Evolutionary conservation across 495 filamentous ascomycete genomes (phyloP), one percentile per base, ranked within the genome.

Genomic region (Staphylotrichum longicolle): DNA sequence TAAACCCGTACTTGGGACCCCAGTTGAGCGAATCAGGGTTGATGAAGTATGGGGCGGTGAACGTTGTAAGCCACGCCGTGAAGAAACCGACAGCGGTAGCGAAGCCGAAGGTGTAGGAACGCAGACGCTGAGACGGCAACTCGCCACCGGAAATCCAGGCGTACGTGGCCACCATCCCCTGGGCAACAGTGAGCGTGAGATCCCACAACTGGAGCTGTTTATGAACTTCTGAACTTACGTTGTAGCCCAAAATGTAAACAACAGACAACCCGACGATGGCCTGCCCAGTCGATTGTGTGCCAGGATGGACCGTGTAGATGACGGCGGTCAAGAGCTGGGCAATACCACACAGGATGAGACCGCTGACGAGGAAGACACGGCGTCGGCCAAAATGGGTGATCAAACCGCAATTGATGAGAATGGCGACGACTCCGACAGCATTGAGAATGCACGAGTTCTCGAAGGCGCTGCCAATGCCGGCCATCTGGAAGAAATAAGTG

Each of bases 401-500:
- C 37, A 85, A 68, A 34, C 72, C 54, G 45, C 73, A 75, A 65
- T 85, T 86, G 62, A 84, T 69, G 33, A 85, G 63, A 62, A 86
- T 80, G 48, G 80, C 81, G n/a, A 82, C 68, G 10, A 84, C 80
- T 3, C 83, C 83, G 32, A 83, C 74, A 7, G 78, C 78, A 48
- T 74, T 80, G 39, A 86, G 73, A 48, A 86, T 81, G 61, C 53
- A 56, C 40, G 53, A 44, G 8, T 82, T 86, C 60, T 76, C 77
- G 66, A 87, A 87, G 5, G 85, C 77, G 57, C 82, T 75, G 15
- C 79, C 79, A 7, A 86, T 78, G 41, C 80, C 74, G 15, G 83
- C 82, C 81, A 87, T 87, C 62, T 81, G 76, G 68, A 87, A 85
- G 75, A 86, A 87, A 67, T 87, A 87, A 1, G 85, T 85, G 52